Conservation (phyloP, 148 eudicot species). For the Limonium bicolor region DNA sequence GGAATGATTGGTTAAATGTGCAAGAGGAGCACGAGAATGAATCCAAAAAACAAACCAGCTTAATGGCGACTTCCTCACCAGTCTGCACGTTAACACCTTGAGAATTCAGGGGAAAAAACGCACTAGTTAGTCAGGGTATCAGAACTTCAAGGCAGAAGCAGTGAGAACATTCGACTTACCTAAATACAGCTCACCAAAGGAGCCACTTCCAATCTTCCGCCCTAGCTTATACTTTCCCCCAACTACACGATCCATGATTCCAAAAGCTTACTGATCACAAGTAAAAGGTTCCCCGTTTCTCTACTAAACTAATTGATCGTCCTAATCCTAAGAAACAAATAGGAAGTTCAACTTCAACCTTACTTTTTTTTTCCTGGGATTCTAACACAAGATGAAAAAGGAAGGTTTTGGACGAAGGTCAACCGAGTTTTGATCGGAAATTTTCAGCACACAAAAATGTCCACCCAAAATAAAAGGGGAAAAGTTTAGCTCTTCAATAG, state of each 20-base stretch:
- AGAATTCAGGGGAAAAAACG: neutral
- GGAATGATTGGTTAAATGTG: neutral
- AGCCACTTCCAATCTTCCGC: slow-evolving; percentile 71
- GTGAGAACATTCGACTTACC: slow-evolving; percentile 15
- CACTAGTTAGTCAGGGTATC: neutral
- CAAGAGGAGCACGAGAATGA: no score
- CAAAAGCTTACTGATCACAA: neutral
- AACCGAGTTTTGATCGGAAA: neutral
- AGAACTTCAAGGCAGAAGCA: neutral
- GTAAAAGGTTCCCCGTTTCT: neutral
- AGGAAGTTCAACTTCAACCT: neutral
- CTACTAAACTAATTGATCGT: no score
- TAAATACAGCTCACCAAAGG: slow-evolving; percentile 68
- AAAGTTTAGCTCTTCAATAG: no score
- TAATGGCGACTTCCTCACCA: slow-evolving; percentile 3
- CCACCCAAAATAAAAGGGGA: no score
- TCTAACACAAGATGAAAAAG: neutral
- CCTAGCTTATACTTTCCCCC: slow-evolving; percentile 47
- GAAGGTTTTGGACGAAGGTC: neutral
- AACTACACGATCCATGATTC: slow-evolving; percentile 6
- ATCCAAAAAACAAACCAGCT: neutral
- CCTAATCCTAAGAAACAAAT: no score
- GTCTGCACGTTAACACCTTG: slow-evolving; percentile 8
- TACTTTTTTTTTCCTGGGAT: neutral
- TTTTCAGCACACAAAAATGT: no score